Conservation (phyloP, 495 filamentous ascomycete species). For the Penicillium soppii region DNA sequence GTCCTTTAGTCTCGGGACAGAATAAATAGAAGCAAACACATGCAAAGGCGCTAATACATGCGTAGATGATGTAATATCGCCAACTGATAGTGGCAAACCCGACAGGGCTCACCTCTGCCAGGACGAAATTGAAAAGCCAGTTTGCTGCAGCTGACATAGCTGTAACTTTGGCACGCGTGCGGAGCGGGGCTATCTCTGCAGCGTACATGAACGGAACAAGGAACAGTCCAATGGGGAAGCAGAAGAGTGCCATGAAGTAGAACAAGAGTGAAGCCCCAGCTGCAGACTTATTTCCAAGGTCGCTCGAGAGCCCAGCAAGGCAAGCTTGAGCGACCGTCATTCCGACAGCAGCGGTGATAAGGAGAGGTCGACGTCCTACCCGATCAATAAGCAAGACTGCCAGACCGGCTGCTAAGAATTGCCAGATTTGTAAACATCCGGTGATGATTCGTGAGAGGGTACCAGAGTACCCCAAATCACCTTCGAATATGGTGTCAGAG, state of each 20-base stretch:
- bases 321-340: constrained; percentile 61
- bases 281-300: constrained; percentile 24
- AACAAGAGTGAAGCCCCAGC: constrained; percentile 47
- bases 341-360: constrained; percentile 62
- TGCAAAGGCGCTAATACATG: constrained; percentile 60
- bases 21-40: constrained; percentile 59
- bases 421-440: constrained; percentile 29
- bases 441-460: constrained; percentile 22
- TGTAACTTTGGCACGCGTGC: constrained; percentile 60
- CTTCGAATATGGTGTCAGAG: constrained; percentile 22
- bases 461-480: constrained; percentile 15
- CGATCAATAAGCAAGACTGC: constrained; percentile 28
- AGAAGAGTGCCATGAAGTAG: constrained; percentile 62
- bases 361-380: constrained; percentile 43
- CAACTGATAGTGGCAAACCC: constrained; percentile 60
- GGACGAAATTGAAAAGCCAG: constrained; percentile 33
- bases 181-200: constrained; percentile 62
- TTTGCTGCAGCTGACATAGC: constrained; percentile 52
- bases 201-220: constrained; percentile 64
- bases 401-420: constrained; percentile 23
- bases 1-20: constrained; percentile 63
- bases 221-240: constrained; percentile 66
- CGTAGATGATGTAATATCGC: constrained; percentile 66
- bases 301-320: constrained; percentile 40
- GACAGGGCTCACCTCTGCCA: constrained; percentile 61